Percentiles rank a stretch among this genome's conserved stretches.
Evolutionary conservation across 345 rosid species (phyloP).

Genomic region (Rhodamnia argentea): DNA sequence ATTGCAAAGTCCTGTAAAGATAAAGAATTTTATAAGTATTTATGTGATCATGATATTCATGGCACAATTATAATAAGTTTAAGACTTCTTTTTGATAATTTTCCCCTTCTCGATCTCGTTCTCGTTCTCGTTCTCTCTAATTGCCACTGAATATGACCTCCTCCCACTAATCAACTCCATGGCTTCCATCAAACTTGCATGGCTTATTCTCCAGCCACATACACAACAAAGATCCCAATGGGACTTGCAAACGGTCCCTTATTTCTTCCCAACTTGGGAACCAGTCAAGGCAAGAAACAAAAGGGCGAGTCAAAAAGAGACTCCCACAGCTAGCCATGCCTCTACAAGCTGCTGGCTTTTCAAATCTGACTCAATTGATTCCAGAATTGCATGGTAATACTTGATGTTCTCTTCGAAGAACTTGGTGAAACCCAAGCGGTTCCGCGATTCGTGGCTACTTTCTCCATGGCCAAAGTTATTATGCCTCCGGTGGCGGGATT

Average conservation of each 20-base stretch:
- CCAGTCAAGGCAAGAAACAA: slow-evolving; percentile 22
- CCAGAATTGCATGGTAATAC: slow-evolving; percentile 24
- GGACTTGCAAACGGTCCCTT: not conserved
- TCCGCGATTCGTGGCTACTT: not conserved
- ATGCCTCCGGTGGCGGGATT: not conserved
- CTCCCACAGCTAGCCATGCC: slow-evolving; percentile 38
- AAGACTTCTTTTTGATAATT: no score
- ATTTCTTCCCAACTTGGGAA: slow-evolving; percentile 21
- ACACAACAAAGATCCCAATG: not conserved
- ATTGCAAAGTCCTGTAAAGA: not conserved
- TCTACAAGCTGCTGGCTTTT: slow-evolving; percentile 6
- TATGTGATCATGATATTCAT: not conserved
- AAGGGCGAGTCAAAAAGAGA: slow-evolving; percentile 28
- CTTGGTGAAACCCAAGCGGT: slow-evolving; percentile 7
- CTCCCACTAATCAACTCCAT: slow-evolving; percentile 20
- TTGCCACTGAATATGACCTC: slow-evolving; percentile 13
- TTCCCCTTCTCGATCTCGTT: not conserved
- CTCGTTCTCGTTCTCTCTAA: slow-evolving; percentile 20
- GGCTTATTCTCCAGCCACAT: slow-evolving; percentile 13
- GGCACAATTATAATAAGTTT: no score
- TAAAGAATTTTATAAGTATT: not conserved
- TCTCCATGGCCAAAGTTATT: slow-evolving; percentile 25
- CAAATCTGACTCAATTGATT: slow-evolving; percentile 27
- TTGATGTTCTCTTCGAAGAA: slow-evolving; percentile 17
- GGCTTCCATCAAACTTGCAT: slow-evolving; percentile 25